Base-by-base conservation (phyloP, 768 basidiomycete genomes). In the Termitomyces sp. region DNA sequence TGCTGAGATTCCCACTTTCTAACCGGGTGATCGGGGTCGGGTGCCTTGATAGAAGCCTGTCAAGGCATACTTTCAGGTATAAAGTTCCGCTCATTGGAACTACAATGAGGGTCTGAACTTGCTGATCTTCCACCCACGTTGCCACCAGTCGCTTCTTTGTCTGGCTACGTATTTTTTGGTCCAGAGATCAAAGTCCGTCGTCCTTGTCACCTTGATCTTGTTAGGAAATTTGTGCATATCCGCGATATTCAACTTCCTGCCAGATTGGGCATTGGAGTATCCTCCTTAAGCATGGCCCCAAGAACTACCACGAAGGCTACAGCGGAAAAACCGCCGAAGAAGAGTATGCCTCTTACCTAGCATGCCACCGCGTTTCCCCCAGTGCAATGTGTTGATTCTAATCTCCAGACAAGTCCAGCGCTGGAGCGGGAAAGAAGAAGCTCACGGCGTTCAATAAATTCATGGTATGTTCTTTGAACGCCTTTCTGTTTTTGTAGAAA, bases 391-490 rank as follows among this genome's bases (percentile, higher is more conserved):
- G 56, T 44, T 40, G 19, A 50, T 64, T 56, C 47, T 61, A 35
- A 52, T 65, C 63, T 60, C 43, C 61, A 81, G 78, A 73, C 68
- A 84, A 81, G 67, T 73, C 80, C 35, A 74, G 77, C 17, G 78
- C 80, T 19, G 73, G 61, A 42, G 75, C 70, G 34, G 68, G 73
- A 66, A 80, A 77, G 69, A 89, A 81, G 76, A 77, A 86, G 69
- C 73, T 89, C 46, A 84, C 84, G 35, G 79, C 81, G 14, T 92
- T 88, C 72, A 91, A 91, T 68, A 88, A 85, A 68, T 92, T 86
- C 68, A 80, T 82, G 78, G 80, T 79, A 58, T 55, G 73, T 21
- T 21, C 12, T 11, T 34, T 28, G 35, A 32, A 34, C 35, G 14
- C 17, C 14, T 14, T 28, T 21, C 39, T 46, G 42, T 25, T 30